Percentiles rank a stretch among this genome's conserved stretches.
Conservation (phyloP, 2,329 filamentous ascomycete genomes). For the Geoglossum cookeanum region DNA sequence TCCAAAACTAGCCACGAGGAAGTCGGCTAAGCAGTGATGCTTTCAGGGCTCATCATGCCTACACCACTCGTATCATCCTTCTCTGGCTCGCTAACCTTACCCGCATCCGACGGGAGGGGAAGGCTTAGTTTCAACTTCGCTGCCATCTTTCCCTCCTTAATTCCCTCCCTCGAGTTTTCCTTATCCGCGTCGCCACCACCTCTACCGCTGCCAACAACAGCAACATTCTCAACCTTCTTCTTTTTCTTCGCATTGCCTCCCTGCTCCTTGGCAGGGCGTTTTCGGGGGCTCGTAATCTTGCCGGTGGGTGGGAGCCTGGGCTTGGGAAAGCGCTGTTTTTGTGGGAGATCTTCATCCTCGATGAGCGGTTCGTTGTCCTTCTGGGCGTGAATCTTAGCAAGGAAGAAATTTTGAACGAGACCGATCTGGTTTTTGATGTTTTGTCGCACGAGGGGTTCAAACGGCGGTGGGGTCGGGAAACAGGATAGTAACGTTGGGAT, state of each 20-base stretch:
- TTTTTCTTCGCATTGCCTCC: slow-evolving; percentile 62
- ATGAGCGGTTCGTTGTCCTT: slow-evolving; percentile 55
- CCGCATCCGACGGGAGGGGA: slow-evolving; percentile 12
- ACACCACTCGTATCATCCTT: slow-evolving; percentile 40
- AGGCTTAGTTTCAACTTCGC: slow-evolving; percentile 8
- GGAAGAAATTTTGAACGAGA: slow-evolving; percentile 79
- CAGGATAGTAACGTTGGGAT: slow-evolving; percentile 38
- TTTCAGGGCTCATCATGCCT: slow-evolving; percentile 74
- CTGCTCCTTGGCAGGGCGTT: slow-evolving; percentile 64
- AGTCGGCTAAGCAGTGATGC: slow-evolving; percentile 25
- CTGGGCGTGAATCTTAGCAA: slow-evolving; percentile 70
- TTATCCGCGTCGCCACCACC: background rate
- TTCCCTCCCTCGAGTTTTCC: slow-evolving; percentile 20
- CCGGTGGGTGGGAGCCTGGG: slow-evolving; percentile 49
- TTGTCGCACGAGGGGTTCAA: slow-evolving; percentile 61
- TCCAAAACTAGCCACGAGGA: too few species aligned
- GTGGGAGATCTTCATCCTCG: slow-evolving; percentile 86
- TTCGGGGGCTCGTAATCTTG: slow-evolving; percentile 73
- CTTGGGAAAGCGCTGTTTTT: slow-evolving; percentile 61
- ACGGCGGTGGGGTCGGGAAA: slow-evolving; percentile 47
- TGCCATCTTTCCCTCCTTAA: slow-evolving; percentile 18
- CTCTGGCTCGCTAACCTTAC: slow-evolving; percentile 29
- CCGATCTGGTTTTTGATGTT: slow-evolving; percentile 66
- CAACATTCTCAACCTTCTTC: slow-evolving; percentile 43
- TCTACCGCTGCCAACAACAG: background rate